phyloP scores from a whole-genome alignment of 2,329 filamentous ascomycete species.

The Alternaria sp. region DNA sequence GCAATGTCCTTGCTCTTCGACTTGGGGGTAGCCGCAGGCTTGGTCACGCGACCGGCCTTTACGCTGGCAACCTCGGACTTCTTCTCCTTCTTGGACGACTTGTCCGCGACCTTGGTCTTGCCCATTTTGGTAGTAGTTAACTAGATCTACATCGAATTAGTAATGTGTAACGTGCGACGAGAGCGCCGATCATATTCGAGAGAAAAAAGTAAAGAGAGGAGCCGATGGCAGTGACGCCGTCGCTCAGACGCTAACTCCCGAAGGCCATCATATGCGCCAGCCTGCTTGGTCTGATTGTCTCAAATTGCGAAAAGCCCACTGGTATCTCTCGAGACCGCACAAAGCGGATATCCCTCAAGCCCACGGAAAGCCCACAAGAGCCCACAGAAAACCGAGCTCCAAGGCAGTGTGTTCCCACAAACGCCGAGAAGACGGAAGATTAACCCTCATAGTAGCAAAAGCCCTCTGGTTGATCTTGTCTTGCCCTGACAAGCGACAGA shows the following conservation, averaged over 20 bases:
- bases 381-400: conserved; percentile 56
- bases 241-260: conserved; percentile 35
- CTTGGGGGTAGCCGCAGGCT: conserved; percentile 71
- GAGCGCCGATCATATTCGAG: conserved; percentile 9
- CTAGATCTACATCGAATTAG: conserved; percentile 46
- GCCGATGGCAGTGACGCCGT: conserved; percentile 33
- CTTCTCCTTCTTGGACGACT: conserved; percentile 65
- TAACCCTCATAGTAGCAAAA: conserved; percentile 54
- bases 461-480: conserved; percentile 52
- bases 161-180: conserved; percentile 29
- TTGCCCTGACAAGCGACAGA: conserved; percentile 50
- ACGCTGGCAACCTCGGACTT: conserved; percentile 65
- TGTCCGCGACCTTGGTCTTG: conserved; percentile 49
- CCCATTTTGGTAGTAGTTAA: conserved; percentile 44
- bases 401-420: conserved; percentile 64
- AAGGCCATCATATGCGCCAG: conserved; percentile 36
- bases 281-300: conserved; percentile 51
- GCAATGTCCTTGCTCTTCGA: conserved; percentile 72
- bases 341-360: conserved; percentile 54
- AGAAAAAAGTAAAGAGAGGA: conserved; percentile 31
- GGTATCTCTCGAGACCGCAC: conserved; percentile 53
- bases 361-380: conserved; percentile 57
- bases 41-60: conserved; percentile 73
- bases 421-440: conserved; percentile 57
- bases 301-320: conserved; percentile 56